These are phyloP conservation scores for Lipomyces sp. DNA, from an alignment of 805 yeast genomes.

Conservation along the genomic window DNA sequence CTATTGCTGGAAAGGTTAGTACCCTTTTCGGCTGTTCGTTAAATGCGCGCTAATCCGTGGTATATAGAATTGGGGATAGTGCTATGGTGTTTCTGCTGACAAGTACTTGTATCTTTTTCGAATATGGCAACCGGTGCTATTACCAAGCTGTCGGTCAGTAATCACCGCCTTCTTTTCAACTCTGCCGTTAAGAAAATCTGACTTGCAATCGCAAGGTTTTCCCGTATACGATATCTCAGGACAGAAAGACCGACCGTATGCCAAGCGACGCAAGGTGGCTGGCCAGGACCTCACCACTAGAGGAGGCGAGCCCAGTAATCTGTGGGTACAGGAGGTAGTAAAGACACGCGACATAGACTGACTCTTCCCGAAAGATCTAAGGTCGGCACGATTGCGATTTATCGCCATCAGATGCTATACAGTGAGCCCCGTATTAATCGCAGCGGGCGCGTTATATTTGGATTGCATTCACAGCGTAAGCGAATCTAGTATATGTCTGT, in stretches of 20 bases:
- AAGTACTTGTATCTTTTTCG: slow-evolving; percentile 11
- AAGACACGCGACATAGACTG: background rate
- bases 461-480: slow-evolving; percentile 4
- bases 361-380: background rate
- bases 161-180: background rate
- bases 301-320: too few relatives aligned
- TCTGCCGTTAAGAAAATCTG: background rate
- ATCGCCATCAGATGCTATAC: slow-evolving; percentile 21
- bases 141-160: slow-evolving; percentile 26
- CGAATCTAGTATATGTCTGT: background rate
- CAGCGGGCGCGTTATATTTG: slow-evolving; percentile 8
- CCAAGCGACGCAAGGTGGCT: background rate
- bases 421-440: background rate
- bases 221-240: slow-evolving; percentile 5
- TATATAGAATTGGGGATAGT: slow-evolving; percentile 23
- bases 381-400: slow-evolving; percentile 12
- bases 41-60: background rate
- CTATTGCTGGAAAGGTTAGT: slow-evolving; percentile 19
- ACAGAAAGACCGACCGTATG: background rate
- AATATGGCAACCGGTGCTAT: background rate
- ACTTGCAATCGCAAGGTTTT: slow-evolving; percentile 8
- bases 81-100: slow-evolving; percentile 12
- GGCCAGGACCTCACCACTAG: background rate
- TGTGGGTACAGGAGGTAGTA: background rate
- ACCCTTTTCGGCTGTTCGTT: background rate